These are phyloP conservation scores for Dalbergia oliveri DNA, from an alignment of 306 rosid species.

Conservation along the genomic window DNA sequence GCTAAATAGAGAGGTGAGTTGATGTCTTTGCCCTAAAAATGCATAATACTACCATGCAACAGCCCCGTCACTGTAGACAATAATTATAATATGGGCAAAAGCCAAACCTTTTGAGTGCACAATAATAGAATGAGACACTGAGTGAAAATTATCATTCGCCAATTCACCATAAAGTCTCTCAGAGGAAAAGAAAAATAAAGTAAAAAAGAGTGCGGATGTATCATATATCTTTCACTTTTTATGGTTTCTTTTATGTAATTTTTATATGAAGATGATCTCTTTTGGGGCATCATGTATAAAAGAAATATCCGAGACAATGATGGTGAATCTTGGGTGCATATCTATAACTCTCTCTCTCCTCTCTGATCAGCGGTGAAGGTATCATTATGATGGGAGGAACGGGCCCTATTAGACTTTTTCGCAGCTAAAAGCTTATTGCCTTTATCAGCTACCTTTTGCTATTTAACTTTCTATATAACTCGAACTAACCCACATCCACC, in stretches of 20 bases:
- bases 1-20: slow-evolving; percentile 11
- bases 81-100: slow-evolving; percentile 51
- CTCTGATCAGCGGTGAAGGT: slow-evolving; percentile 66
- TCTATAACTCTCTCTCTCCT: slow-evolving; percentile 54
- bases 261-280: slow-evolving; percentile 36
- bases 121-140: slow-evolving; percentile 55
- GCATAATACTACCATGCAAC: slow-evolving; percentile 55
- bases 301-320: slow-evolving; percentile 73
- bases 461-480: slow-evolving; percentile 51
- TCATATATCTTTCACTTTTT: slow-evolving; percentile 54
- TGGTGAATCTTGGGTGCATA: slow-evolving; percentile 89
- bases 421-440: slow-evolving; percentile 69
- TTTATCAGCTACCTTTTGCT: slow-evolving; percentile 63
- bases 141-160: slow-evolving; percentile 59
- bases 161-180: slow-evolving; percentile 49
- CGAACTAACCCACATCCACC: slow-evolving; percentile 64
- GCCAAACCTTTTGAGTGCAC: slow-evolving; percentile 63
- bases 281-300: slow-evolving; percentile 50
- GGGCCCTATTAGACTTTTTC: slow-evolving; percentile 78
- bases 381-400: slow-evolving; percentile 70
- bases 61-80: slow-evolving; percentile 31
- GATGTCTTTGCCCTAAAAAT: slow-evolving; percentile 29
- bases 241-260: slow-evolving; percentile 60
- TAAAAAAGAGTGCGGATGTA: slow-evolving; percentile 22
- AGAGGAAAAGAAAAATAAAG: slow-evolving; percentile 29